A percentile compares a stretch with the other conserved stretches of the same genome.
phyloP scores from a whole-genome alignment of 2,329 filamentous ascomycete genomes.

The Sporothrix brunneoviolacea region DNA sequence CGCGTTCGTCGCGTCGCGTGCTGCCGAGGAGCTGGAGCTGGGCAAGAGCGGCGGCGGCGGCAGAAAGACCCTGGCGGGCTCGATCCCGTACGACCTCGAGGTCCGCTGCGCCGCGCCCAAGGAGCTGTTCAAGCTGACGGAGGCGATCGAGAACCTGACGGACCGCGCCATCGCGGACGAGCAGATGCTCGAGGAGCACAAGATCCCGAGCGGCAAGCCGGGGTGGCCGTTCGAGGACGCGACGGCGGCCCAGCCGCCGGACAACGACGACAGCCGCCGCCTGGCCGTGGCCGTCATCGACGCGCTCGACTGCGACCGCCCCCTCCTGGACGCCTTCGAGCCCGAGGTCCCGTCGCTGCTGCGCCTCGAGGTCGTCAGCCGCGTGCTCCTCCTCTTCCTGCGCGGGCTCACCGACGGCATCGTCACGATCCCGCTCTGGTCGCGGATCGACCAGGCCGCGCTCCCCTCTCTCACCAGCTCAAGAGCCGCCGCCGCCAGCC shows the following conservation, averaged over 20 bases:
- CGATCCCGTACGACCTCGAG: conserved; percentile 49
- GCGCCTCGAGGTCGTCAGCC: conserved; percentile 67
- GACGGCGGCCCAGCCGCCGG: not conserved
- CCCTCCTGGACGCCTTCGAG: conserved; percentile 55
- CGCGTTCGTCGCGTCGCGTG: conserved; percentile 36
- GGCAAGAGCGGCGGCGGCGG: too few species aligned
- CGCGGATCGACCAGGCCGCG: conserved; percentile 52
- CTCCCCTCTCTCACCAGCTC: conserved; percentile 19
- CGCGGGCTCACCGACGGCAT: conserved; percentile 71
- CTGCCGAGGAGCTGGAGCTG: too few species aligned
- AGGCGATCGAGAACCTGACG: conserved; percentile 58
- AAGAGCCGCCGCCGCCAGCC: conserved; percentile 22
- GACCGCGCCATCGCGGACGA: conserved; percentile 54
- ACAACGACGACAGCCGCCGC: not conserved
- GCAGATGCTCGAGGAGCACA: conserved; percentile 51
- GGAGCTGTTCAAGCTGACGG: conserved; percentile 84
- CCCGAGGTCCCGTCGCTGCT: conserved; percentile 57
- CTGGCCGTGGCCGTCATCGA: conserved; percentile 39
- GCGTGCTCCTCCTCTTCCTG: conserved; percentile 69
- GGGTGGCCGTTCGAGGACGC: conserved; percentile 52
- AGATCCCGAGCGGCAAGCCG: conserved; percentile 42
- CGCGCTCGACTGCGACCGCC: conserved; percentile 64
- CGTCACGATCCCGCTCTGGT: conserved; percentile 64
- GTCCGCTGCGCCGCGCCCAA: conserved; percentile 75
- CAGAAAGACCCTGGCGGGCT: conserved; percentile 25